phyloP scores from a whole-genome alignment of 352 stramenopile genomes.

The Phytophthora aleatoria region DNA sequence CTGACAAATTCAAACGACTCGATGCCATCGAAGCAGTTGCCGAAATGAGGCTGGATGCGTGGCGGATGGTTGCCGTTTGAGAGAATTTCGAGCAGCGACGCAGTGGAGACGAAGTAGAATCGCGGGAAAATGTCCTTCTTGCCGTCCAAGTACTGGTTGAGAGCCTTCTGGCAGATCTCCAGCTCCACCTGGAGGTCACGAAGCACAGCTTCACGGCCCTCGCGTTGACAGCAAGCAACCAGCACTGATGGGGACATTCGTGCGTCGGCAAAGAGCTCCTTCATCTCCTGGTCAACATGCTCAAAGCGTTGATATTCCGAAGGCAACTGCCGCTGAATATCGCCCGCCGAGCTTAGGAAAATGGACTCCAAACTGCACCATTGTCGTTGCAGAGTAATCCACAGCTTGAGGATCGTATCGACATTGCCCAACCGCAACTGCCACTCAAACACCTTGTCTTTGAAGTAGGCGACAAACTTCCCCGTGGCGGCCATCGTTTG shows the following conservation, averaged over 20 bases:
- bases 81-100: constrained; percentile 94
- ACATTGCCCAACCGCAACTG: constrained; percentile 92
- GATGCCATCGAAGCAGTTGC: constrained; percentile 92
- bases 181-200: constrained; percentile 88
- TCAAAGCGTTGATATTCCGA: constrained; percentile 92
- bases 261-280: constrained; percentile 71
- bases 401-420: constrained; percentile 93
- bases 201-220: constrained; percentile 83
- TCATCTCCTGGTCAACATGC: constrained; percentile 88
- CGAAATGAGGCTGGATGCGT: constrained; percentile 89
- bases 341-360: constrained; percentile 90
- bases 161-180: constrained; percentile 95
- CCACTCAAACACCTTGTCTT: constrained; percentile 95
- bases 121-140: constrained; percentile 97
- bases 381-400: constrained; percentile 89
- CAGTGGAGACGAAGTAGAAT: constrained; percentile 98
- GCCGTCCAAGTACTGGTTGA: constrained; percentile 96
- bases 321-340: constrained; percentile 94
- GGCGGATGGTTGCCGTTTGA: constrained; percentile 92
- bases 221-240: constrained; percentile 68
- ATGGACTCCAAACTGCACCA: constrained; percentile 96
- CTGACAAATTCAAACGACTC: constrained; percentile 75
- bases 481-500: constrained; percentile 96
- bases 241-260: constrained; percentile 72
- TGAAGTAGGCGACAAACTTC: constrained; percentile 96